Conservation (phyloP, 2,329 filamentous ascomycete species). For the Arthrobotrys iridis region DNA sequence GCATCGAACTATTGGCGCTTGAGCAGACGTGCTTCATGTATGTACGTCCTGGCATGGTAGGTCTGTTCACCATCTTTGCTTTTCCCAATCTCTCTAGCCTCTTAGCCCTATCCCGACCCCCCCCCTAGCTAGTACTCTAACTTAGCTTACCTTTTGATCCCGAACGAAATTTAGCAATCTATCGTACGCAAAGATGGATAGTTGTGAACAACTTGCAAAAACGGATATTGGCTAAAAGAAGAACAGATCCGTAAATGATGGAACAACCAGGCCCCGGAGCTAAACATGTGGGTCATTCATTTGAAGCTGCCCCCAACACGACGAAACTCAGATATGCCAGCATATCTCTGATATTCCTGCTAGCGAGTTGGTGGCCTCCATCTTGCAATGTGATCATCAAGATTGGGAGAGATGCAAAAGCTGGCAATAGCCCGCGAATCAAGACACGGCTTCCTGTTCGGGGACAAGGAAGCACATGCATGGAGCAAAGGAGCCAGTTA, state of each 20-base stretch:
- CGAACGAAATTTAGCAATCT: constrained; percentile 24
- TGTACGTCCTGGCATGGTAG: constrained; percentile 8
- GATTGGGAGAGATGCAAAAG: constrained; percentile 26
- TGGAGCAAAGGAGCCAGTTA: constrained; percentile 15
- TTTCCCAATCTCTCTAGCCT: constrained; percentile 20
- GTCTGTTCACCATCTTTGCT: constrained; percentile 34
- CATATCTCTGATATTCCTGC: constrained; percentile 31
- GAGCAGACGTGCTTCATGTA: constrained; percentile 10
- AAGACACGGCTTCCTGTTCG: constrained; percentile 28
- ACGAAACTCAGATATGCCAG: constrained; percentile 26
- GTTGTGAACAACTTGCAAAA: constrained; percentile 34
- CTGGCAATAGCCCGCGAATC: constrained; percentile 16
- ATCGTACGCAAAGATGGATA: constrained; percentile 15
- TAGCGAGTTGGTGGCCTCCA: constrained; percentile 38
- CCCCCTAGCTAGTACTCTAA: constrained; percentile 34
- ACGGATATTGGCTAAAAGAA: constrained; percentile 49
- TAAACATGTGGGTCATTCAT: constrained; percentile 42
- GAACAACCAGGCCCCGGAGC: constrained; percentile 33
- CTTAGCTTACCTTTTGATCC: constrained; percentile 32
- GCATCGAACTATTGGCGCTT: constrained; percentile 39
- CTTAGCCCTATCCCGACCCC: constrained; percentile 36
- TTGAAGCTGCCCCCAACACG: constrained; percentile 38
- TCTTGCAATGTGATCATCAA: constrained; percentile 41
- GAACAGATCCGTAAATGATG: constrained; percentile 9
- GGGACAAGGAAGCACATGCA: constrained; percentile 33